phyloP scores from a whole-genome alignment of 2,329 filamentous ascomycete genomes.

The Macrophomina tecta region DNA sequence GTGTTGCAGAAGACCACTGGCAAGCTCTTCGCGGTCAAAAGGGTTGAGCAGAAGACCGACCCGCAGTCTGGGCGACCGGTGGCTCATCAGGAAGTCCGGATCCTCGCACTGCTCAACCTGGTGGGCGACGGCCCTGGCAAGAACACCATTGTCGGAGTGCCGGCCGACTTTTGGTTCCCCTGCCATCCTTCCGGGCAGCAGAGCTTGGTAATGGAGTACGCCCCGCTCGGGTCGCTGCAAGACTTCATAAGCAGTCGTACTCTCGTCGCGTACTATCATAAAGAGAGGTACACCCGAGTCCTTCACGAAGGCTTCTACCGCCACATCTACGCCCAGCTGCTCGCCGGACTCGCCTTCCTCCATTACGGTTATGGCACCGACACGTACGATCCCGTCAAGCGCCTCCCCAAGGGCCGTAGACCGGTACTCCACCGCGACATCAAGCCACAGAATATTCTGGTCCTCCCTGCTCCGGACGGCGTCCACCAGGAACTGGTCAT shows the following conservation, averaged over 20 bases:
- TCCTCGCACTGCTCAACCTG: not conserved
- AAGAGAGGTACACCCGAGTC: too few relatives aligned
- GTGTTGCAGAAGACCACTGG: not conserved
- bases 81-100: not conserved
- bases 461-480: not conserved
- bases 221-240: not conserved
- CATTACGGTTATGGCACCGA: slow-evolving; percentile 8
- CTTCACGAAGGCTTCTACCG: not conserved
- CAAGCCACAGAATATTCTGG: slow-evolving; percentile 1
- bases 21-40: not conserved
- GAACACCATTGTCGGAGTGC: not conserved
- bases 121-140: not conserved
- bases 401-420: not conserved
- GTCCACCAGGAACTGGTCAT: not conserved
- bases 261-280: too few relatives aligned
- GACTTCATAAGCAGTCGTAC: not conserved
- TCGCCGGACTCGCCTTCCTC: not conserved
- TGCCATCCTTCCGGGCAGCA: not conserved
- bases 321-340: not conserved
- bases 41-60: not conserved
- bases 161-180: not conserved
- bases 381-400: not conserved
- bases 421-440: not conserved
- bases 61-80: not conserved
- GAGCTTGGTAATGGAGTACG: not conserved